Evolutionary conservation across 345 rosid genomes (phyloP).

Genomic region (Raphanus raphanistrum): DNA sequence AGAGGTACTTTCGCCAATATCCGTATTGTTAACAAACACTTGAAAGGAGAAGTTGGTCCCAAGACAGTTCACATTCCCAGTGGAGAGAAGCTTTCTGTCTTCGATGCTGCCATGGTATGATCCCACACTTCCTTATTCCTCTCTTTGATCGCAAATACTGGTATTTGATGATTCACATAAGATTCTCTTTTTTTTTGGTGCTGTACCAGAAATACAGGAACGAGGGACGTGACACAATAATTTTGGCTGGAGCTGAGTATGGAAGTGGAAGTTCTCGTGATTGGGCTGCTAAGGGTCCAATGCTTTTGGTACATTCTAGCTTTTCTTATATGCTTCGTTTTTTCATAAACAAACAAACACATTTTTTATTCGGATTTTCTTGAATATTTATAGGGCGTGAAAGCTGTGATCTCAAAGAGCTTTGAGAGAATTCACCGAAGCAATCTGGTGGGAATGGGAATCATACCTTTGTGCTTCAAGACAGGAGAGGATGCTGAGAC

Average conservation of each 20-base stretch:
- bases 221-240: slow-evolving; percentile 64
- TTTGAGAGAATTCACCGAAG: slow-evolving; percentile 89
- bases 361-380: background rate
- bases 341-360: background rate
- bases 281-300: slow-evolving; percentile 99
- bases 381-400: slow-evolving; percentile 62
- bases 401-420: slow-evolving; percentile 88
- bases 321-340: background rate
- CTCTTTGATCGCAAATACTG: background rate
- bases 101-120: slow-evolving; percentile 74
- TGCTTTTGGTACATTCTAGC: slow-evolving; percentile 58
- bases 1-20: slow-evolving; percentile 91
- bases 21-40: slow-evolving; percentile 70
- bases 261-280: slow-evolving; percentile 98
- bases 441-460: slow-evolving; percentile 90
- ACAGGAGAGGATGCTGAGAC: slow-evolving; percentile 81
- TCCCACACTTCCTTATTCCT: background rate
- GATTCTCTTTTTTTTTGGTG: background rate
- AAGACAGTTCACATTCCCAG: slow-evolving; percentile 77
- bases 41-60: slow-evolving; percentile 91
- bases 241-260: slow-evolving; percentile 91
- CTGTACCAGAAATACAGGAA: slow-evolving; percentile 66
- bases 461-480: slow-evolving; percentile 82
- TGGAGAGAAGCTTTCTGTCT: slow-evolving; percentile 80
- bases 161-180: background rate